phyloP scores from a whole-genome alignment of 768 basidiomycete species.

The Hypholoma sublateritium region DNA sequence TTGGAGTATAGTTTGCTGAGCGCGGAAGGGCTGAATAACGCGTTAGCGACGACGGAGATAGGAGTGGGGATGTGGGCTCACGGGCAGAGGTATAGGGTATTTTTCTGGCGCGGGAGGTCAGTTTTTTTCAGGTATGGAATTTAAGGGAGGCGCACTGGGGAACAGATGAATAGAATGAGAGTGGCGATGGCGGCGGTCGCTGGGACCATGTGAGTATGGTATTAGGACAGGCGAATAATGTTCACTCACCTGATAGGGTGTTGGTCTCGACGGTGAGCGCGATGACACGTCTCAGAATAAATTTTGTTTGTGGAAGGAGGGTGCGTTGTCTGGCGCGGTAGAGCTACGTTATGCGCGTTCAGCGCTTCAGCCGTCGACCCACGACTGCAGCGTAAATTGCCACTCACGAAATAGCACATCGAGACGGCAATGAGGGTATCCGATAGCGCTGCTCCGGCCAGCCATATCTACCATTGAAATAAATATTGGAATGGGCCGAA shows the following conservation, averaged over 20 bases:
- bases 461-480: not conserved
- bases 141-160: not conserved
- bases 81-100: conserved; percentile 5
- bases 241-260: not conserved
- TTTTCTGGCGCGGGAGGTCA: not conserved
- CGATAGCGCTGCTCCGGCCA: not conserved
- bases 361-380: no score
- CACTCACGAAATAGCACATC: not conserved
- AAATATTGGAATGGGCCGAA: no score
- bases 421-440: conserved; percentile 2
- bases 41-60: no score
- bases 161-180: conserved; percentile 2
- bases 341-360: not conserved
- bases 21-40: not conserved
- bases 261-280: conserved; percentile 6
- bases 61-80: no score
- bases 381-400: not conserved
- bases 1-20: conserved; percentile 2
- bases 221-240: not conserved
- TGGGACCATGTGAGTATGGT: not conserved
- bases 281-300: conserved; percentile 3
- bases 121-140: not conserved
- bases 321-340: conserved; percentile 3
- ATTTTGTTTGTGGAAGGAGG: conserved; percentile 1
- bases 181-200: not conserved